Evolutionary conservation across 1,284 basidiomycete genomes (phyloP).

Genomic region (Puccinia triticina): DNA sequence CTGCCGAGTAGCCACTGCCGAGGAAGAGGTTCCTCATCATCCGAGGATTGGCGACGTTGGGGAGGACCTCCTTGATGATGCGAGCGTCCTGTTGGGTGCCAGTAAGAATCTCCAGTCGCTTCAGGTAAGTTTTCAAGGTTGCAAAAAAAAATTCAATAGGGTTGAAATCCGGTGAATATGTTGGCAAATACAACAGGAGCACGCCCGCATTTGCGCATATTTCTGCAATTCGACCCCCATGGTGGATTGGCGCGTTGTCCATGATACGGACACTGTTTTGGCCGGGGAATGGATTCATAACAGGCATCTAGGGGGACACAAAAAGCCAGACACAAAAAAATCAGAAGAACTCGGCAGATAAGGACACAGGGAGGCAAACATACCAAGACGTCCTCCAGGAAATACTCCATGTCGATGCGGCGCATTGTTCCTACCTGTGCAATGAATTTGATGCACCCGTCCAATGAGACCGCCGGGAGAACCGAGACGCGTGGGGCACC

Average conservation of each 20-base stretch:
- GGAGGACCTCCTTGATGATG: not conserved
- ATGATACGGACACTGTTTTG: not conserved
- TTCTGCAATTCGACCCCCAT: not conserved
- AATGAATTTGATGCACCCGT: not conserved
- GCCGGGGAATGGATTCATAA: conserved; percentile 4
- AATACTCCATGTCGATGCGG: too few species aligned
- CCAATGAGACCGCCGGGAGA: not conserved
- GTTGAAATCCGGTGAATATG: not conserved
- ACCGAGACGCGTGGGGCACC: not conserved
- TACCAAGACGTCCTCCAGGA: not conserved
- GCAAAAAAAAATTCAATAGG: not conserved
- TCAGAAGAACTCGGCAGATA: not conserved
- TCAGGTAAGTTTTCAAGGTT: not conserved
- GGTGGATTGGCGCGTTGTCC: not conserved
- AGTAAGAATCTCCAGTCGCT: not conserved
- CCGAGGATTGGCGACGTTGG: too few species aligned
- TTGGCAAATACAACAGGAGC: not conserved
- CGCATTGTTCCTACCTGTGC: too few species aligned
- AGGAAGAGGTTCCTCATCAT: too few species aligned
- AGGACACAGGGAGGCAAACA: not conserved
- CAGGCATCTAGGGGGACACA: not conserved
- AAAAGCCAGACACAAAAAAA: too few species aligned
- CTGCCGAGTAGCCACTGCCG: too few species aligned
- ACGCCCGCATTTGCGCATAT: not conserved
- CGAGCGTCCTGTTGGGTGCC: not conserved